Evolutionary conservation across 257 asterid genomes (phyloP), one percentile per base, ranked within the genome.

Genomic region (Ballota nigra): DNA sequence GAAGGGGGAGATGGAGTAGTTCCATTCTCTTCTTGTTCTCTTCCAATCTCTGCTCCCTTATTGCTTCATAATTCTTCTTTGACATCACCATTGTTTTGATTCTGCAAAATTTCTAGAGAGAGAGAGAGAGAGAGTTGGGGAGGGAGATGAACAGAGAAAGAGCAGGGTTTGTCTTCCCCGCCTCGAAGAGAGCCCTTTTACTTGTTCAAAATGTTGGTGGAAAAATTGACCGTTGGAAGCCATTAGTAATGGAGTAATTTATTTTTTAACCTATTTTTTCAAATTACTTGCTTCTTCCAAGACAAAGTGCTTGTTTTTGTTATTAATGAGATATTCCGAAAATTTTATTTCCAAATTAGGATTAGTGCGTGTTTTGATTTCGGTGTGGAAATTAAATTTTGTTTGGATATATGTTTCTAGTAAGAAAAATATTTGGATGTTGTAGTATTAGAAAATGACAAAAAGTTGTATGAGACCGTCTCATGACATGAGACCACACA

Each of bases 21-120:
- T 94, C 96, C 81, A 94, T 70, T 80, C 97, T 83, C 74, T 85
- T 87, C 88, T 84, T 87, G 95, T 94, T 94, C 70, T 91, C 97
- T 75, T 87, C 98, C 83, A 94, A 28, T 77, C 90, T 86, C 70
- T 86, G 91, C 70, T 83, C 73, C 4, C 97, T 77, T 45, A 82
- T 0, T 11, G 82, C 89, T 78, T 91, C 98, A 56, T 91, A 91
- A 31, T 75, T 87, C 73, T 20, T 80, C 78, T 75, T 82, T 0
- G 86, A 66, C 87, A 79, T 73, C 84, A 85, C 91, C 97, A 90
- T 92, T 77, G 77, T 41, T 61, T 6, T 26, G 68, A 16, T 20
- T 49, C 29, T 38, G 34, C n/a, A 33, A 26, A 23, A 2, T 10
- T 58, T 6, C n/a, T 1, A 6, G 69, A 66, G 58, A 36, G 66